Evolutionary conservation across 2,329 filamentous ascomycete species (phyloP).

Genomic region (Colletotrichum trifolii): DNA sequence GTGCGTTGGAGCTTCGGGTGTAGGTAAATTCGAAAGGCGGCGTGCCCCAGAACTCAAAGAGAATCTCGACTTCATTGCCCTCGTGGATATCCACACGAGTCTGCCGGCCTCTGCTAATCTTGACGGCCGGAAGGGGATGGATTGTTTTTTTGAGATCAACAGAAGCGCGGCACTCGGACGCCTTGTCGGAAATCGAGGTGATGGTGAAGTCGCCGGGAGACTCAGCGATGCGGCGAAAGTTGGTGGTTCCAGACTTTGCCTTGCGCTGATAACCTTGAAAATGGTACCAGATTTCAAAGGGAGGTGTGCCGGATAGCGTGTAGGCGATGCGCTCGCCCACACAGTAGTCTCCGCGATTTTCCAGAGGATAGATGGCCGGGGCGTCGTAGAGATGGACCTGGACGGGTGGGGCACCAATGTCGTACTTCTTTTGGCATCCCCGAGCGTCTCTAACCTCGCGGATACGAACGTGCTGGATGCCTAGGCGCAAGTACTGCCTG

Average conservation of each 20-base stretch:
- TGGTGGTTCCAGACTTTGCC: conserved; percentile 81
- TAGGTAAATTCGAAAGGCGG: conserved; percentile 99
- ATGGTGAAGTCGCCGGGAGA: conserved; percentile 89
- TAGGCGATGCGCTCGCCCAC: conserved; percentile 96
- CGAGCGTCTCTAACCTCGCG: conserved; percentile 88
- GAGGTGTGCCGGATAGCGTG: conserved; percentile 87
- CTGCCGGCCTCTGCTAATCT: conserved; percentile 85
- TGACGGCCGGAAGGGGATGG: conserved; percentile 91
- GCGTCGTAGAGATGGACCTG: conserved; percentile 94
- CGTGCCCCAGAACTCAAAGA: conserved; percentile 95
- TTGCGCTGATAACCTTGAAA: conserved; percentile 85
- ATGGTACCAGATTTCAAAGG: conserved; percentile 92
- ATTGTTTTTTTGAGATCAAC: conserved; percentile 85
- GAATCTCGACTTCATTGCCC: conserved; percentile 90
- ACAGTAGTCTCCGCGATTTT: conserved; percentile 88
- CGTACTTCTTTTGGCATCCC: conserved; percentile 84
- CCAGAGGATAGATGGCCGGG: conserved; percentile 88
- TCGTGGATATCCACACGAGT: conserved; percentile 94
- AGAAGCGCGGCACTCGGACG: conserved; percentile 85
- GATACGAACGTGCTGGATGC: conserved; percentile 89
- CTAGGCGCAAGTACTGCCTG: conserved; percentile 83
- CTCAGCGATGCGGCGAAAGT: conserved; percentile 93
- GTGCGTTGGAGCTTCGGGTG: conserved; percentile 87
- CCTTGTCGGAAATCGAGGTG: conserved; percentile 86
- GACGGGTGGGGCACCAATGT: conserved; percentile 78